Percentiles rank a stretch among this genome's conserved stretches.
Evolutionary conservation across 139 green algal species (phyloP).

Genomic region (Deuterostichococcus epilithicus): DNA sequence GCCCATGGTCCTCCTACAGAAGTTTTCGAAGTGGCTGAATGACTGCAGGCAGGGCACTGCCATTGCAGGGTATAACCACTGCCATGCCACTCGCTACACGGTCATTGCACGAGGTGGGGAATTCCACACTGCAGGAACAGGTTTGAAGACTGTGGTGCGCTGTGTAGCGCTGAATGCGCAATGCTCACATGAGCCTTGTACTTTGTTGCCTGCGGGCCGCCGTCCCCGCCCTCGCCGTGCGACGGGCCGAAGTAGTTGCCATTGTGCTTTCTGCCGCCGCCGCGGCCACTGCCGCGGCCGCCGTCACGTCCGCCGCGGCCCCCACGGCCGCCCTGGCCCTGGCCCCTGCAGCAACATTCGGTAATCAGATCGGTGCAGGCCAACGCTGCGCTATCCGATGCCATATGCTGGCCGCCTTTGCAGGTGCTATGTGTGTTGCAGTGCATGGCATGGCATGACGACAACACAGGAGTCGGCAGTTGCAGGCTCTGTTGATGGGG

Average conservation of each 20-base stretch:
- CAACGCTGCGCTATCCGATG: neutral
- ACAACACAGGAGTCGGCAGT: too few species aligned
- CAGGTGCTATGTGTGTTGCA: neutral
- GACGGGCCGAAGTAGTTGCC: slow-evolving; percentile 12
- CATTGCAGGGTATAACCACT: neutral
- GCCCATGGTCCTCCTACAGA: slow-evolving; percentile 44
- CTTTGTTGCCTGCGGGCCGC: neutral
- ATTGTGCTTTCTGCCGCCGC: neutral
- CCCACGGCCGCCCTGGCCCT: neutral
- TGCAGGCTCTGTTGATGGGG: too few species aligned
- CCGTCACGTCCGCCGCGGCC: neutral
- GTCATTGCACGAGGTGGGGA: too few species aligned
- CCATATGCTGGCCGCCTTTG: neutral
- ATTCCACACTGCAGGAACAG: too few species aligned
- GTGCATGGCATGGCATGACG: too few species aligned
- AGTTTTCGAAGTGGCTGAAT: neutral
- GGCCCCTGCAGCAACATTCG: neutral
- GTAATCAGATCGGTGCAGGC: neutral
- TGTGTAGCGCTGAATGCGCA: too few species aligned
- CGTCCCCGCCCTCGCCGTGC: neutral
- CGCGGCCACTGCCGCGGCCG: neutral
- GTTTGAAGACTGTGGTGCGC: too few species aligned
- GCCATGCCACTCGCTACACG: neutral
- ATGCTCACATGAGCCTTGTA: neutral
- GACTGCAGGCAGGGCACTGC: neutral